Evolutionary conservation across 768 basidiomycete genomes (phyloP), one percentile per base, ranked within the genome.

Genomic region (Pisolithus orientalis): DNA sequence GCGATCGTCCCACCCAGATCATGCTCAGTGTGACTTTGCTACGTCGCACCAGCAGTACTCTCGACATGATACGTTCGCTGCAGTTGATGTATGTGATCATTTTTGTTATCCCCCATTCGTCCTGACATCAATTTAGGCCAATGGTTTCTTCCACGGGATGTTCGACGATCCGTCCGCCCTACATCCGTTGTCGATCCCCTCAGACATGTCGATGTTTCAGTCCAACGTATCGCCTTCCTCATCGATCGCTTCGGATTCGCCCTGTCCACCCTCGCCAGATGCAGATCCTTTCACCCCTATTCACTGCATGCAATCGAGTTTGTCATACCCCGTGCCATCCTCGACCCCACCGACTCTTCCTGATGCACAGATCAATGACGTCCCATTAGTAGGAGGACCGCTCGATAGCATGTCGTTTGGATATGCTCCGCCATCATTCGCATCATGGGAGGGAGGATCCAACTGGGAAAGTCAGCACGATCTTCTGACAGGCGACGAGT

Each of bases 401-500:
- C 39, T 67, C 45, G 59, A 69, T 37, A 59, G 57, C 38, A 21
- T 32, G 47, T 62, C 17, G 17, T 58, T 69, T 34, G 66, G 59
- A 14, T 71, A 70, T 40, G 34, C 34, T 34, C 46, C 62, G 31
- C 47, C 60, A 1, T 72, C 65, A 54, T 45, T 45, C 16, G 27
- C 28, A n/a, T 57, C 66, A 46, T 74, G 71, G 68, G 65, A 63
- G 3, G 51, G 62, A 5, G 57, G 60, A 29, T 49, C 61, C 28
- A 52, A 68, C 49, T 74, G 73, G 72, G 65, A 62, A 6, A 62
- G 61, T 64, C 53, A 74, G 59, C 24, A 56, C 57, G 65, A 69
- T 46, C 57, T 71, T 51, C 68, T 86, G 43, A 70, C 70, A 38
- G 76, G 74, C 51, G 82, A 84, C 64, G 85, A 87, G 67, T 87